Conservation (phyloP, 2,329 filamentous ascomycete species). For the Chrysoporthe austroafricana region DNA sequence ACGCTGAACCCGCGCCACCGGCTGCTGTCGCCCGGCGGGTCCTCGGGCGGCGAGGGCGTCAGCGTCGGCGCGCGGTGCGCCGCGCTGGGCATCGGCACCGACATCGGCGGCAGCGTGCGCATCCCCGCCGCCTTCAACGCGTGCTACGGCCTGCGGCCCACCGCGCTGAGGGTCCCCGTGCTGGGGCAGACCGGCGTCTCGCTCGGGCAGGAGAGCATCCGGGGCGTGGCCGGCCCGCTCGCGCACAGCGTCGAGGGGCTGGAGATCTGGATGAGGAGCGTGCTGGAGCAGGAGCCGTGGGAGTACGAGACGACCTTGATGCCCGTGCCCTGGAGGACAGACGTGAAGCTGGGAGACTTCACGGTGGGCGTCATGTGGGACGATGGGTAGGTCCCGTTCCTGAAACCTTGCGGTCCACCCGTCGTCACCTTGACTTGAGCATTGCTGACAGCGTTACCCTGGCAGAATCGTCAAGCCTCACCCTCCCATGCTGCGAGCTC, state of each 20-base stretch:
- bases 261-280: conserved; percentile 22
- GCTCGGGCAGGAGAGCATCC: conserved; percentile 20
- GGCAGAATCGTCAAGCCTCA: conserved; percentile 25
- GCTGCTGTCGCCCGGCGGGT: conserved; percentile 45
- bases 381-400: conserved; percentile 19
- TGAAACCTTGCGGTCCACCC: not conserved
- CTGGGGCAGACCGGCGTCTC: not conserved
- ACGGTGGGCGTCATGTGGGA: conserved; percentile 25
- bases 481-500: conserved; percentile 24
- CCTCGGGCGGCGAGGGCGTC: conserved; percentile 48
- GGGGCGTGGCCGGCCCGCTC: conserved; percentile 22
- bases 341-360: conserved; percentile 3
- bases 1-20: conserved; percentile 46
- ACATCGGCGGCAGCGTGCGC: conserved; percentile 26
- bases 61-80: conserved; percentile 44
- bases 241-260: conserved; percentile 22
- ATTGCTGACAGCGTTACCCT: not conserved
- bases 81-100: conserved; percentile 37
- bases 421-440: too few species aligned
- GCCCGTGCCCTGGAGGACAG: conserved; percentile 19
- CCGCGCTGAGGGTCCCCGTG: conserved; percentile 18
- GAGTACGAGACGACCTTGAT: conserved; percentile 17
- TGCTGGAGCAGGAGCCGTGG: conserved; percentile 24
- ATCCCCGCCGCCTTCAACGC: conserved; percentile 27
- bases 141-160: conserved; percentile 27